Evolutionary conservation across 2,329 filamentous ascomycete species (phyloP).

Genomic region (Diaporthe aspalathi): DNA sequence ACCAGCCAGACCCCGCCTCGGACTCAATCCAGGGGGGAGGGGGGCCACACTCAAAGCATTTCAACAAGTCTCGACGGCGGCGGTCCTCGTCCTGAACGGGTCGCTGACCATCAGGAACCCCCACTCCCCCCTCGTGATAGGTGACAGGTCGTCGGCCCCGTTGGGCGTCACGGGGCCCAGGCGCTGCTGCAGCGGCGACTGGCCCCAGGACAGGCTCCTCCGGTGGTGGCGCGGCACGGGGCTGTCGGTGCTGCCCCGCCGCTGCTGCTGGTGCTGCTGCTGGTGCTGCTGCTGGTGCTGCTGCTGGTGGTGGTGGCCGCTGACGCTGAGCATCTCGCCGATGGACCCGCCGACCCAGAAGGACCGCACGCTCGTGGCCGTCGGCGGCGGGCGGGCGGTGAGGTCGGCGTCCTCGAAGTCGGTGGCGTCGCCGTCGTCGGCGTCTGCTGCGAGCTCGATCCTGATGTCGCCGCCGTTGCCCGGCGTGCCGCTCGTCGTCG

Average conservation of each 20-base stretch:
- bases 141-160: constrained; percentile 71
- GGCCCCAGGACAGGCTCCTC: constrained; percentile 28
- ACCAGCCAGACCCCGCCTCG: too few species aligned
- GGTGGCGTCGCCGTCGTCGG: constrained; percentile 45
- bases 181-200: constrained; percentile 33
- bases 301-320: too few species aligned
- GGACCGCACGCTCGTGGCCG: constrained; percentile 45
- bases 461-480: constrained; percentile 39
- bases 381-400: constrained; percentile 49
- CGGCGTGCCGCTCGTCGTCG: constrained; percentile 14
- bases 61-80: constrained; percentile 64
- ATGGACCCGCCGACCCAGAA: constrained; percentile 51
- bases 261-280: constrained; percentile 37
- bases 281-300: too few species aligned
- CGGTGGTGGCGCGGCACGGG: constrained; percentile 26
- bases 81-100: constrained; percentile 58
- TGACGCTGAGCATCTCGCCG: constrained; percentile 55
- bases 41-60: too few species aligned
- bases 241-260: background rate
- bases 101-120: constrained; percentile 67
- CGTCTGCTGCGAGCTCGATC: constrained; percentile 43
- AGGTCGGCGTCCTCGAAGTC: constrained; percentile 51
- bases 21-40: too few species aligned
- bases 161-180: constrained; percentile 68
- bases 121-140: constrained; percentile 72